Conservation (phyloP, 2,329 filamentous ascomycete species). For the Stemphylium lycopersici region DNA sequence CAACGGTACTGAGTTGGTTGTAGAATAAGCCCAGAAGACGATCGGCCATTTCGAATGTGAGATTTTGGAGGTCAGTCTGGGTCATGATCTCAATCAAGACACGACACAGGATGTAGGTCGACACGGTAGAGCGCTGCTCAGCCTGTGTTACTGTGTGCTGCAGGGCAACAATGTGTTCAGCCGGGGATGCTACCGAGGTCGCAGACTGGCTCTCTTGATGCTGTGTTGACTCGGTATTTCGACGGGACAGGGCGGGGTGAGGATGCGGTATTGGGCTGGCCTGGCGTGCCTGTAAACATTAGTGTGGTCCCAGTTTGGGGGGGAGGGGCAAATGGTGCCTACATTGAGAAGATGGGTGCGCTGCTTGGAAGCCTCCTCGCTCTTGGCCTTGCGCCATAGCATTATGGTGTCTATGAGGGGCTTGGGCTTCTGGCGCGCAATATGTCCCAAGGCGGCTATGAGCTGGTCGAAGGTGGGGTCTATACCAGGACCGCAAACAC, state of each 20-base stretch:
- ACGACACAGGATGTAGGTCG: slow-evolving; percentile 93
- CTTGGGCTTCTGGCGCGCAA: slow-evolving; percentile 92
- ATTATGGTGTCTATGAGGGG: slow-evolving; percentile 96
- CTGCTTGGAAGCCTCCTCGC: slow-evolving; percentile 70
- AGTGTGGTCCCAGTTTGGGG: slow-evolving; percentile 13
- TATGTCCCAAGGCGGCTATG: slow-evolving; percentile 90
- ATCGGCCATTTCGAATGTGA: slow-evolving; percentile 90
- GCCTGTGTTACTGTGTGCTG: slow-evolving; percentile 79
- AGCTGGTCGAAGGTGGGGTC: slow-evolving; percentile 92
- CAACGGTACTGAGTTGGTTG: slow-evolving; percentile 87
- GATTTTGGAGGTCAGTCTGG: slow-evolving; percentile 80
- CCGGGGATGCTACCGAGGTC: slow-evolving; percentile 33
- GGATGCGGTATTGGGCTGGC: slow-evolving; percentile 31
- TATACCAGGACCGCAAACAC: slow-evolving; percentile 86
- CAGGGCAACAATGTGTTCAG: slow-evolving; percentile 50
- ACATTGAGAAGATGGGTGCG: slow-evolving; percentile 42
- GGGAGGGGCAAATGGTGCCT: slow-evolving; percentile 3
- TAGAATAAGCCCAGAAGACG: slow-evolving; percentile 96
- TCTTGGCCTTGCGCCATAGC: slow-evolving; percentile 96
- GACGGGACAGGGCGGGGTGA: slow-evolving; percentile 37
- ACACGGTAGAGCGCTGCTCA: slow-evolving; percentile 89
- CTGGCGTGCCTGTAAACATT: slow-evolving; percentile 38
- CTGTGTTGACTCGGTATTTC: slow-evolving; percentile 46
- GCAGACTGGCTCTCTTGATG: slow-evolving; percentile 32
- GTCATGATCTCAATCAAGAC: slow-evolving; percentile 93